These are phyloP conservation scores for Thinopyrum elongatum DNA, from an alignment of 176 grass and related monocot species.

Conservation along the genomic window DNA sequence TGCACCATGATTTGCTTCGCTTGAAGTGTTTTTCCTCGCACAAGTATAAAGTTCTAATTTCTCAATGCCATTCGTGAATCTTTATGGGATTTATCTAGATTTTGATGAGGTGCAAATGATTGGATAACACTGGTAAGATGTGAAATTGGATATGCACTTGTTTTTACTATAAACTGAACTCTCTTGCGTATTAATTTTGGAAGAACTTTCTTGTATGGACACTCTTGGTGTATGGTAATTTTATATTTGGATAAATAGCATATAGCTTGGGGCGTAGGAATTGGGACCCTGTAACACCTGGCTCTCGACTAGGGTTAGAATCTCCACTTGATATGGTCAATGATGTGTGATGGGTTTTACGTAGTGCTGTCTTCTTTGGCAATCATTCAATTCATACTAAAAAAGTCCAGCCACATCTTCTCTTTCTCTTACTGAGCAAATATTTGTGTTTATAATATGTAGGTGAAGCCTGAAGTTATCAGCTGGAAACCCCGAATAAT, in stretches of 20 bases:
- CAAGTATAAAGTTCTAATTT: background rate
- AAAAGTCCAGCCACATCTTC: background rate
- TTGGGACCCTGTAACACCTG: background rate
- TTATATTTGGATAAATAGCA: background rate
- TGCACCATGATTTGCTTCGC: background rate
- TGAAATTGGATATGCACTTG: background rate
- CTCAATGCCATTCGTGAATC: background rate
- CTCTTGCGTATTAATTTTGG: background rate
- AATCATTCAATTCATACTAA: background rate
- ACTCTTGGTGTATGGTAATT: background rate
- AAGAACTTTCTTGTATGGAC: background rate
- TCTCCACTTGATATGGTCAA: background rate
- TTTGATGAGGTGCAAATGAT: background rate
- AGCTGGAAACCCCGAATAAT: slow-evolving; percentile 66
- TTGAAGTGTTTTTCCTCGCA: background rate
- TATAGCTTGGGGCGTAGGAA: background rate
- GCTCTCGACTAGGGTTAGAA: too few relatives aligned
- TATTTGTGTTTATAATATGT: slow-evolving; percentile 19
- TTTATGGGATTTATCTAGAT: background rate
- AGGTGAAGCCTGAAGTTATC: slow-evolving; percentile 73
- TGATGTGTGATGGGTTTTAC: background rate
- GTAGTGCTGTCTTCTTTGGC: background rate
- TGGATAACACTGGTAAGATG: background rate
- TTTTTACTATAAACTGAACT: background rate
- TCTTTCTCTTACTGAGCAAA: background rate